Base-by-base conservation (phyloP, 75 land plant genomes). In the Selaginella moellendorffii region DNA sequence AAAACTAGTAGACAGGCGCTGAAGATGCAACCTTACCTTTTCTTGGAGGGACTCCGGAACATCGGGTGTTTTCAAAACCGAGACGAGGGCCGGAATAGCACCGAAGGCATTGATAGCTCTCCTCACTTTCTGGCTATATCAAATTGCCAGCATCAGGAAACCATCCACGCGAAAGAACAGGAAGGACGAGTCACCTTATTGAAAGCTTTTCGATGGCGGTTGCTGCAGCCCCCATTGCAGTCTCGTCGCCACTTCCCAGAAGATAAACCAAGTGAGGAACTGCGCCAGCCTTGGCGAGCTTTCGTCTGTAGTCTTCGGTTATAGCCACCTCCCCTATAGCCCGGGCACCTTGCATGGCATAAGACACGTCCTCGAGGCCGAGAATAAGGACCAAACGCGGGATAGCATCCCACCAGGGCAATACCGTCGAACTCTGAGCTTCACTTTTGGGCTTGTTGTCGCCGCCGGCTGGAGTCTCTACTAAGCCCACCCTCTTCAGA, bases 321-420 rank as follows among this genome's bases (percentile, higher is more conserved):
- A 90, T 78, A 46, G 76, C 76, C 19, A 83, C 72, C 68, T 85
- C 83, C 60, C 86, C 82, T 66, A 85, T 76, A 8, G 83, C 63
- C 18, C 68, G 63, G 51, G 89, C 89, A 63, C 88, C 89, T 61
- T 76, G 72, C 31, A 63, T 8, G 64, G 84, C 79, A 30, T 84
- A 84, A 22, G 64, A 68, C 0, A 74, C 68, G 71, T 90, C 81
- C 56, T 83, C 80, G 52, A 90, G 77, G 0, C 75, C 83, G 65
- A 90, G 84, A 51, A 90, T 85, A 51, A 90, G 76, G 54, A 90
- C 96, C 24, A 90, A 66, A 0, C 96, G 77, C 46, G 96, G 84
- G 64, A 90, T 77, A 42, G 83, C 96, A 77, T 90, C 96, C 60
- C 75, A 73, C 86, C 82, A 83, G 18, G 89, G 84, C 77, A 90